phyloP scores from a whole-genome alignment of 805 yeast species.

The Schwanniomyces polymorphus region DNA sequence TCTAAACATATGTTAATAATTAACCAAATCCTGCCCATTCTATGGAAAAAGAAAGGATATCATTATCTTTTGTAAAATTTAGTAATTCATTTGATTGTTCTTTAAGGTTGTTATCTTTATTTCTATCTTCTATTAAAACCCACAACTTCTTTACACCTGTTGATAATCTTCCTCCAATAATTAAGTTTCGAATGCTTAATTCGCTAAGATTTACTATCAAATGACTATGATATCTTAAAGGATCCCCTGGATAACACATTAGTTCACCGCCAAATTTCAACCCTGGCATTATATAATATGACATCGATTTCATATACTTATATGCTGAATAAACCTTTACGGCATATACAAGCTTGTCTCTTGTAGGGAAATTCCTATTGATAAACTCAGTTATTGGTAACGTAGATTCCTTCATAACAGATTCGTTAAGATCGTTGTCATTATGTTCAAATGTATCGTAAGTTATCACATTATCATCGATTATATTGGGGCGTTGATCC shows the following conservation, averaged over 20 bases:
- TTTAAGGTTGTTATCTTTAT: conserved; percentile 6
- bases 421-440: not conserved
- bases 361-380: conserved; percentile 1
- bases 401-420: not conserved
- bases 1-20: not conserved
- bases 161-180: conserved; percentile 88
- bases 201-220: conserved; percentile 56
- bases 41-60: conserved; percentile 59
- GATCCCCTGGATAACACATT: conserved; percentile 94
- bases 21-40: conserved; percentile 98
- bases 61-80: conserved; percentile 13
- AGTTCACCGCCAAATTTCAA: conserved; percentile 87
- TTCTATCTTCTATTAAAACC: conserved; percentile 50
- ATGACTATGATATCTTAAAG: conserved; percentile 87
- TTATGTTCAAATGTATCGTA: not conserved
- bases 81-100: conserved; percentile 2
- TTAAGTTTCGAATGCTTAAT: conserved; percentile 54
- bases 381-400: not conserved
- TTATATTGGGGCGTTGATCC: conserved; percentile 6
- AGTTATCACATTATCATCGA: conserved; percentile 2
- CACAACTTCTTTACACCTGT: conserved; percentile 89
- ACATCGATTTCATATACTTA: conserved; percentile 39
- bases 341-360: conserved; percentile 4
- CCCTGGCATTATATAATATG: conserved; percentile 75
- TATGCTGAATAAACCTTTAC: conserved; percentile 21